Evolutionary conservation across 2,329 filamentous ascomycete genomes (phyloP).

Genomic region (Exophiala lecanii-corni): DNA sequence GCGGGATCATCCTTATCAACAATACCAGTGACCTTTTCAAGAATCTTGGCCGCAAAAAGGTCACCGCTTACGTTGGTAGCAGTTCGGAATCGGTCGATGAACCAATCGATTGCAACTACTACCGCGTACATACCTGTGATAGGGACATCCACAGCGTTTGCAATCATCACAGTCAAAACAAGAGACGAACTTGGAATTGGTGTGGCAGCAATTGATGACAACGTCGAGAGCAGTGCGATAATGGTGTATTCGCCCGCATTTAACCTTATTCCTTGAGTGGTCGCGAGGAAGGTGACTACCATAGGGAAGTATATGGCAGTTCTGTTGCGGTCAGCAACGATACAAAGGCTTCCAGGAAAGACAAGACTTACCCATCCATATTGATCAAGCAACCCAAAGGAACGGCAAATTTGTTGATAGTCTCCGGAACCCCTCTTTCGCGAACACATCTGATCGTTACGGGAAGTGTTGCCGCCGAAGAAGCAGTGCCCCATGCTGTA

Average conservation of each 20-base stretch:
- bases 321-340: constrained; percentile 1
- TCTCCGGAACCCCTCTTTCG: constrained; percentile 40
- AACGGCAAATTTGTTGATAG: constrained; percentile 43
- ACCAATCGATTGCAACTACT: constrained; percentile 53
- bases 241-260: constrained; percentile 46
- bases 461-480: constrained; percentile 49
- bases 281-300: constrained; percentile 50
- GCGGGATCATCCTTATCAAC: constrained; percentile 15
- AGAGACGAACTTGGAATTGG: constrained; percentile 51
- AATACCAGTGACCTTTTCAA: constrained; percentile 40
- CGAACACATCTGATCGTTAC: constrained; percentile 44
- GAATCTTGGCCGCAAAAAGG: constrained; percentile 40
- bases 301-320: constrained; percentile 54
- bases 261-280: constrained; percentile 46
- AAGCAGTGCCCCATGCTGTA: constrained; percentile 52
- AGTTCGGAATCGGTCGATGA: constrained; percentile 54
- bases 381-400: constrained; percentile 49
- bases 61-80: constrained; percentile 50
- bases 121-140: constrained; percentile 49
- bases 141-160: constrained; percentile 41
- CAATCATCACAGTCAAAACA: constrained; percentile 51
- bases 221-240: constrained; percentile 45
- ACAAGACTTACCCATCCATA: constrained; percentile 41
- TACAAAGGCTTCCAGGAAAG: neutral
- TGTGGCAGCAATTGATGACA: constrained; percentile 51